Percentiles rank a stretch among this genome's conserved stretches.
Evolutionary conservation across 176 grass and related monocot genomes (phyloP).

Genomic region (Oryza officinalis): DNA sequence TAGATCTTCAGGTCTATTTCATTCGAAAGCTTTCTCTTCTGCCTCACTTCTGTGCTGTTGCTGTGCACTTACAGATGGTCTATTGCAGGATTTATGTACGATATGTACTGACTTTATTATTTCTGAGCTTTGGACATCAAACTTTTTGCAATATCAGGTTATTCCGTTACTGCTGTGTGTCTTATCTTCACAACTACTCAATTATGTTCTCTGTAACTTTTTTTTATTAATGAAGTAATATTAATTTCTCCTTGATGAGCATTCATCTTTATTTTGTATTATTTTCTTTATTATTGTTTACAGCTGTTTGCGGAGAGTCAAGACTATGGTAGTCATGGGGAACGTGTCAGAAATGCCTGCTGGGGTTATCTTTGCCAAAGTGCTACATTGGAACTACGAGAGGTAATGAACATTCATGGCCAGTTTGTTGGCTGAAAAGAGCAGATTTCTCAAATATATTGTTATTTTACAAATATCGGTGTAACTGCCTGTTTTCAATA

Average conservation of each 20-base stretch:
- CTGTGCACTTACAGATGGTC: slow-evolving; percentile 23
- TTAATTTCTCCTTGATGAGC: neutral
- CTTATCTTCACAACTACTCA: neutral
- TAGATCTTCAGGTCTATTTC: slow-evolving; percentile 86
- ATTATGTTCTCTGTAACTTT: neutral
- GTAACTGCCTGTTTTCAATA: slow-evolving; percentile 7
- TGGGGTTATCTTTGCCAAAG: slow-evolving; percentile 99
- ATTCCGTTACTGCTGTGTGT: neutral
- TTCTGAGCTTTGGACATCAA: slow-evolving; percentile 92
- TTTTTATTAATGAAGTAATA: neutral
- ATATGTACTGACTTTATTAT: slow-evolving; percentile 99
- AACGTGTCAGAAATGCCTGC: slow-evolving; percentile 94
- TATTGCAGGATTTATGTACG: slow-evolving; percentile 84
- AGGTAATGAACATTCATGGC: slow-evolving; percentile 36
- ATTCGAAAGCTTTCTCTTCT: neutral
- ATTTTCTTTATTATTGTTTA: neutral
- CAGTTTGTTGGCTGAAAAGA: slow-evolving; percentile 19
- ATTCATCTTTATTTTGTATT: neutral
- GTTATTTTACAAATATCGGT: neutral
- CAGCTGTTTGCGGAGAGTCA: slow-evolving; percentile 97
- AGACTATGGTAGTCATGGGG: slow-evolving; percentile 92
- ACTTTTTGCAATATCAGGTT: slow-evolving; percentile 93
- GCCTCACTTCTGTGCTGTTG: neutral
- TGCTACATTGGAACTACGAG: slow-evolving; percentile 83
- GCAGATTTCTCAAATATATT: slow-evolving; percentile 13